Conservation (phyloP, 306 rosid genomes). For the Dryas drummondii region DNA sequence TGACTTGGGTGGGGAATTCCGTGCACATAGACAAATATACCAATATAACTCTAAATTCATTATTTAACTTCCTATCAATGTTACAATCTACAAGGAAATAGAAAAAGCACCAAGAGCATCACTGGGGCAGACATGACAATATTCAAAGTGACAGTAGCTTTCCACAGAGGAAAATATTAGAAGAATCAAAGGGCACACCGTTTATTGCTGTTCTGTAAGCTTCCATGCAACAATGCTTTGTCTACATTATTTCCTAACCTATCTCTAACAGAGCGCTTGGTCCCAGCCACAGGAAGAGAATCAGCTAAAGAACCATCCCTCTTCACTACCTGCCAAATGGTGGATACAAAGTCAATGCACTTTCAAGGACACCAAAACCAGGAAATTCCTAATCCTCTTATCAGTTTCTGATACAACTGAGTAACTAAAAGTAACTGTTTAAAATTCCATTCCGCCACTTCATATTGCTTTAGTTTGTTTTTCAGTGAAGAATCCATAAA, state of each 20-base stretch:
- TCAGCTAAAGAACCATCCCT: conserved; percentile 55
- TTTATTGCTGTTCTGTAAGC: conserved; percentile 42
- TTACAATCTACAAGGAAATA: background rate
- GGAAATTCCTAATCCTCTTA: conserved; percentile 7
- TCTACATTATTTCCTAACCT: conserved; percentile 69
- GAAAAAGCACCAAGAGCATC: background rate
- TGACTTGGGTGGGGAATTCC: background rate
- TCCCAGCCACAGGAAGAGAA: conserved; percentile 49
- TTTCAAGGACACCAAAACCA: conserved; percentile 6
- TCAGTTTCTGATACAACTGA: background rate
- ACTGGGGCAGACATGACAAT: background rate
- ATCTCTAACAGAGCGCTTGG: conserved; percentile 88
- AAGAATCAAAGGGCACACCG: conserved; percentile 50
- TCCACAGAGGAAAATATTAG: background rate
- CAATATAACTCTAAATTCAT: background rate
- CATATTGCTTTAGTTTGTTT: background rate
- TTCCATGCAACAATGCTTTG: conserved; percentile 45
- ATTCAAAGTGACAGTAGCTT: background rate
- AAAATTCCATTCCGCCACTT: background rate
- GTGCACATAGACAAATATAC: background rate
- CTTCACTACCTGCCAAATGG: conserved; percentile 67
- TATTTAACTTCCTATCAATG: background rate
- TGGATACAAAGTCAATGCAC: conserved; percentile 19
- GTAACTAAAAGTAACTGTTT: background rate
- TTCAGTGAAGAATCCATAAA: background rate